Evolutionary conservation across 1,284 basidiomycete species (phyloP), one percentile per base, ranked within the genome.

Genomic region (Apiotrichum veenhuisii): DNA sequence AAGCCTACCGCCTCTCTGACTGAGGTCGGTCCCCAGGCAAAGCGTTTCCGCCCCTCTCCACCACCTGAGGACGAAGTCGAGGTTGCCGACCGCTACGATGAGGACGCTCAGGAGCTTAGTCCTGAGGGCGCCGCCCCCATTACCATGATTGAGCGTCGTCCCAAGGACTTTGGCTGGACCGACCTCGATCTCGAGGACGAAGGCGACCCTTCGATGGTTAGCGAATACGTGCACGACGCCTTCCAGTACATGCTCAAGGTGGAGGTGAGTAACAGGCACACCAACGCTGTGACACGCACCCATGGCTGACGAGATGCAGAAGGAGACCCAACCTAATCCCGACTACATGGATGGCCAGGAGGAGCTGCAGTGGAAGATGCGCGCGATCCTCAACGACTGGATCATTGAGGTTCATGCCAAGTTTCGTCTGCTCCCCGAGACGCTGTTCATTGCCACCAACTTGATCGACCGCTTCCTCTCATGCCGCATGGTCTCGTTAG

Each of bases 381-480:
- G 93, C 23, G 89, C 89, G 18, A 90, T 97, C 64, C 84, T 98
- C 34, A 88, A 89, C 61, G 95, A 98, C 81, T 98, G 95, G 96
- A 83, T 98, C 58, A 87, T 98, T 64, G 93, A 98, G 78, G 88
- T 97, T 23, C 95, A 98, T 76, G 83, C 86, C 64, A 91, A 92
- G 67, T 97, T 98, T 82, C 87, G 87, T 57, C 83, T 98, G 20
- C 82, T 96, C 10, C 93, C 94, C 11, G 95, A 98, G 79, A 98
- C 95, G 0, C 85, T 98, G 50, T 98, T 95, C 80, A 85, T 98
- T 57, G 88, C 88, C 63, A 82, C 91, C 71, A 98, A 98, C 81
- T 87, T 98, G 70, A 89, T 98, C 70, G 96, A 98, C 78, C 91
- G 95, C 51, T 97, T 98, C 83, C 84, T 98, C 26, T 93, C 91